Base-by-base conservation (phyloP, 306 rosid species). In the Malus fusca region DNA sequence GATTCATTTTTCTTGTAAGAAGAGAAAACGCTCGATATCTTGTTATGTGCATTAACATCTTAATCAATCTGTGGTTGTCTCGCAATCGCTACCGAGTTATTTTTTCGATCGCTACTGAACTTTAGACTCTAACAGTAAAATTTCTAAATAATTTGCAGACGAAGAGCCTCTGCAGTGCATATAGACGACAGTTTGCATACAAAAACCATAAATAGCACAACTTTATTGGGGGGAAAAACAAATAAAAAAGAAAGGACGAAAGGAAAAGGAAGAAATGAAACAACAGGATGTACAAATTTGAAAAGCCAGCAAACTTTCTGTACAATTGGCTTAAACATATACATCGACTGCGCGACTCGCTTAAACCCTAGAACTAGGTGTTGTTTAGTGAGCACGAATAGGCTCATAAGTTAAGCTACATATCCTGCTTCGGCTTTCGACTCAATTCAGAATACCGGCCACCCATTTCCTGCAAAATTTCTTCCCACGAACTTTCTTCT, bases 401-500 rank as follows among this genome's bases (percentile, higher is more conserved):
- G 74, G 73, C 58, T 79, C 68, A 31, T 58, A 31, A 56, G 74
- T 64, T 66, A 83, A 8, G 51, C 84, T 96, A 96, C 82, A 80
- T 83, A 85, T 96, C 99, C 85, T 89, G 94, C 96, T 89, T 92
- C 40, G 98, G 98, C 86, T 92, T 96, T 75, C 90, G 85, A 91
- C 99, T 96, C 84, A 92, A 81, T 73, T 92, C 98, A 23, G 99
- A 90, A 84, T 96, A 96, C 59, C 85, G 88, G 61, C 99, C 99
- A 37, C 98, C 98, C 99, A 92, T 92, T 71, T 88, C 86, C 87
- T 89, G 97, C 88, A 96, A 85, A 78, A 92, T 88, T 79, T 96
- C 96, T 74, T 86, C 98, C 99, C 99, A 96, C 85, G 86, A 84
- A 79, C 82, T 82, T 83, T 92, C 97, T 18, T 97, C 85, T 11